Evolutionary conservation across 2,329 filamentous ascomycete species (phyloP).

Genomic region (Epichloe bromicola): DNA sequence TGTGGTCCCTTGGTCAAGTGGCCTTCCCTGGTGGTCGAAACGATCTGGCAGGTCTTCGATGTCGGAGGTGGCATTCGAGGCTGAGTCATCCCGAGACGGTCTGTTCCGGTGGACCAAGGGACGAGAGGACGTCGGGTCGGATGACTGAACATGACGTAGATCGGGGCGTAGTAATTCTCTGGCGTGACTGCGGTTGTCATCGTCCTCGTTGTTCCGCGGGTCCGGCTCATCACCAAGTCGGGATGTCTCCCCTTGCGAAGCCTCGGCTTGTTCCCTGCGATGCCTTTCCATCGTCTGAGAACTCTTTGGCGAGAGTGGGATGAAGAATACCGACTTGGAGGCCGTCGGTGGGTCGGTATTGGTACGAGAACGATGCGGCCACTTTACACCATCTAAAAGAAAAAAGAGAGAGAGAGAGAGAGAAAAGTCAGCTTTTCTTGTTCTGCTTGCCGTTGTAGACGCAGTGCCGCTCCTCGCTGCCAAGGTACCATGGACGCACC

Average conservation of each 20-base stretch:
- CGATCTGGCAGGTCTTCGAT: slow-evolving; percentile 34
- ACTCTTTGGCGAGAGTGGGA: slow-evolving; percentile 36
- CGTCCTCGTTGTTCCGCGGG: slow-evolving; percentile 9
- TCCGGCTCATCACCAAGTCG: slow-evolving; percentile 8
- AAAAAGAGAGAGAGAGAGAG: too few relatives aligned
- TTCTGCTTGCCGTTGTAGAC: background rate
- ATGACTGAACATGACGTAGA: slow-evolving; percentile 16
- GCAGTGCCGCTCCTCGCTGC: slow-evolving; percentile 5
- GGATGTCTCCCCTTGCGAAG: slow-evolving; percentile 9
- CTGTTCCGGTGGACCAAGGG: slow-evolving; percentile 12
- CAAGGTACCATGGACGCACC: slow-evolving; percentile 24
- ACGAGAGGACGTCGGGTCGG: slow-evolving; percentile 23
- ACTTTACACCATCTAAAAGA: slow-evolving; percentile 18
- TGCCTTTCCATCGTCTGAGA: slow-evolving; percentile 31
- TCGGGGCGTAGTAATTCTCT: slow-evolving; percentile 4
- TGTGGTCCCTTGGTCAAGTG: slow-evolving; percentile 18
- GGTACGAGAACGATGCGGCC: background rate
- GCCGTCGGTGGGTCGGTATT: background rate
- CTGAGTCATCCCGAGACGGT: slow-evolving; percentile 5
- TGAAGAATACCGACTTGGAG: slow-evolving; percentile 32
- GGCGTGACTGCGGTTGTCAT: slow-evolving; percentile 7
- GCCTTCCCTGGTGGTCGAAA: slow-evolving; percentile 31
- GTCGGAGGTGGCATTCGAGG: slow-evolving; percentile 20
- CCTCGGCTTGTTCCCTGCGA: slow-evolving; percentile 20
- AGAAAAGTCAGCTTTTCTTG: slow-evolving; percentile 10